Conservation (phyloP, 2,329 filamentous ascomycete species). For the Colletotrichum neosansevieriae region DNA sequence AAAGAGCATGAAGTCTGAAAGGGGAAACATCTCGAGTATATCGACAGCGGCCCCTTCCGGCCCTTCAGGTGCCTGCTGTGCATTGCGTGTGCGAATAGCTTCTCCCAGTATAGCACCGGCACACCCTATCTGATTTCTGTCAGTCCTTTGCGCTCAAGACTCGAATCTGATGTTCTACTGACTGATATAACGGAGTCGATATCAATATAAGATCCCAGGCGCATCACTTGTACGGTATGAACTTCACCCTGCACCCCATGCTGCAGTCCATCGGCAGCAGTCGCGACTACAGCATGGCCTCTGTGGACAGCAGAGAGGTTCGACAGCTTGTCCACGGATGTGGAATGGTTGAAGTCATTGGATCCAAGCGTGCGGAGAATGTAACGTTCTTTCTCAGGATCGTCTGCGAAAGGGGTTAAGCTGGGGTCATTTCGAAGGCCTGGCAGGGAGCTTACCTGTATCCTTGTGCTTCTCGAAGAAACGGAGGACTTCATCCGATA, state of each 20-base stretch:
- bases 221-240: slow-evolving; percentile 72
- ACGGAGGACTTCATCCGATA: slow-evolving; percentile 54
- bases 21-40: slow-evolving; percentile 78
- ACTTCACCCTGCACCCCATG: slow-evolving; percentile 52
- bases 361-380: slow-evolving; percentile 76
- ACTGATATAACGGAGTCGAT: slow-evolving; percentile 80
- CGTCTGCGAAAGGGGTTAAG: not conserved
- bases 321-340: slow-evolving; percentile 74
- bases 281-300: slow-evolving; percentile 10
- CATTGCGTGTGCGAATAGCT: slow-evolving; percentile 67
- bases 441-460: slow-evolving; percentile 26
- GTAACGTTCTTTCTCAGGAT: slow-evolving; percentile 15
- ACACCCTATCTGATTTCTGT: slow-evolving; percentile 73
- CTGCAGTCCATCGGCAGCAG: not conserved
- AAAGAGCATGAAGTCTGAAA: slow-evolving; percentile 78
- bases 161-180: slow-evolving; percentile 42
- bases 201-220: slow-evolving; percentile 77
- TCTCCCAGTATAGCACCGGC: slow-evolving; percentile 88
- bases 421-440: not conserved
- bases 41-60: slow-evolving; percentile 10
- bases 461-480: slow-evolving; percentile 45
- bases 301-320: slow-evolving; percentile 62
- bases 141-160: not conserved
- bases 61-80: not conserved
- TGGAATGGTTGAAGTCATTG: slow-evolving; percentile 77